Conservation (phyloP, 2,329 filamentous ascomycete species). For the Pseudopithomyces chartarum region DNA sequence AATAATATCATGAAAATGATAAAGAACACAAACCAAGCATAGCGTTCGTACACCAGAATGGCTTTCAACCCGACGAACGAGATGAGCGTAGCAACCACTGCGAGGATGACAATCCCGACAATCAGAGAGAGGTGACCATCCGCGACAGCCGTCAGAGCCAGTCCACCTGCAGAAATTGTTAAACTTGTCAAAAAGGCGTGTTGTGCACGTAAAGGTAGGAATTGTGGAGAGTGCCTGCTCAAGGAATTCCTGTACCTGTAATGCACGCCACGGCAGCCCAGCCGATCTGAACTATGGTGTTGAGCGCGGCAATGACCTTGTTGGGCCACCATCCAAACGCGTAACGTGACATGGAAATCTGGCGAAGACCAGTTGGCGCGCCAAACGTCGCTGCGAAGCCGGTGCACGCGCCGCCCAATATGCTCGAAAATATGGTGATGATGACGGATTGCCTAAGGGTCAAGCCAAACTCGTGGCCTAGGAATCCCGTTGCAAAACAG, state of each 20-base stretch:
- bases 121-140: conserved; percentile 51
- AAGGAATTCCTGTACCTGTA: conserved; percentile 19
- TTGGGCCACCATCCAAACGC: conserved; percentile 59
- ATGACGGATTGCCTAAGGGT: conserved; percentile 51
- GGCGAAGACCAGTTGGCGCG: conserved; percentile 48
- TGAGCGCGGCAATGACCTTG: conserved; percentile 54
- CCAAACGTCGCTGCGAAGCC: conserved; percentile 51
- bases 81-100: conserved; percentile 43
- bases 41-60: conserved; percentile 55
- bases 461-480: conserved; percentile 56
- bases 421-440: conserved; percentile 47
- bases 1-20: conserved; percentile 56
- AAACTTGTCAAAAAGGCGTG: no score
- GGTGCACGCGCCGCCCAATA: conserved; percentile 49
- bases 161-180: conserved; percentile 32
- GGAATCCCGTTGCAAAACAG: conserved; percentile 46
- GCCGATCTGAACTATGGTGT: conserved; percentile 53
- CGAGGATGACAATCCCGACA: conserved; percentile 52
- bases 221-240: no score
- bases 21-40: conserved; percentile 55
- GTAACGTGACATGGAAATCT: conserved; percentile 52
- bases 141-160: conserved; percentile 49
- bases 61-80: conserved; percentile 49
- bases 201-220: no score
- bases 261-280: conserved; percentile 51